Percentiles rank a stretch among this genome's conserved stretches.
Conservation (phyloP, 768 basidiomycete species). For the Tephrocybe rancida region DNA sequence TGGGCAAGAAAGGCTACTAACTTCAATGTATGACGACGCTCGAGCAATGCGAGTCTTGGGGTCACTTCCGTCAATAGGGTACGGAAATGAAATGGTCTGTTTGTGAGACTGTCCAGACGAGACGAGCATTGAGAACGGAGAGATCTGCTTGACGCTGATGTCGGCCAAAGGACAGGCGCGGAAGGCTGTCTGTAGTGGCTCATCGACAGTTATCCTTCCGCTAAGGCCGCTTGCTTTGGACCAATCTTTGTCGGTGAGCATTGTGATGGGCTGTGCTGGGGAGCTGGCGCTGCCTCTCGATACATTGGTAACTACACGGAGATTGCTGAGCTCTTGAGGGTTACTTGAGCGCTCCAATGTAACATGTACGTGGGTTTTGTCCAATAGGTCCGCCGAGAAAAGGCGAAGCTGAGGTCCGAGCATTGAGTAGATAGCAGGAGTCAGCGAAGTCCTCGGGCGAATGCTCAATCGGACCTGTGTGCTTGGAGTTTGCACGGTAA, state of each 20-base stretch:
- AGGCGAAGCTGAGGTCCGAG: conserved; percentile 28
- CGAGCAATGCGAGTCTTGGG: conserved; percentile 50
- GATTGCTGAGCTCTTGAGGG: conserved; percentile 15
- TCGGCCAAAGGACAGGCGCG: conserved; percentile 20
- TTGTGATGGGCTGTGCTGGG: background rate
- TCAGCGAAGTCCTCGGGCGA: conserved; percentile 16
- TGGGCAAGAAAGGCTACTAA: conserved; percentile 20
- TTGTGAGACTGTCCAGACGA: conserved; percentile 22
- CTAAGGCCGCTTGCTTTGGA: conserved; percentile 18
- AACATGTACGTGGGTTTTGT: conserved; percentile 31
- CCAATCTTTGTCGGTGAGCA: background rate
- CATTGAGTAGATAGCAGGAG: conserved; percentile 17
- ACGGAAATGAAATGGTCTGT: conserved; percentile 39
- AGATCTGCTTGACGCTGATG: conserved; percentile 23
- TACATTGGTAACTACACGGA: background rate
- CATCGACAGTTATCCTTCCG: conserved; percentile 22
- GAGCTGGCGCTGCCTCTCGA: background rate
- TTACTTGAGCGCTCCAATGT: conserved; percentile 29
- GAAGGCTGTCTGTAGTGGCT: conserved; percentile 17
- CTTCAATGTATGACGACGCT: conserved; percentile 54
- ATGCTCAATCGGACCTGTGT: conserved; percentile 30
- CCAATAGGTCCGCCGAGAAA: conserved; percentile 27
- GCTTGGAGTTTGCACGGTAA: conserved; percentile 21
- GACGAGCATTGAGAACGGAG: conserved; percentile 34
- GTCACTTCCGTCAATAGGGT: conserved; percentile 40